phyloP scores from a whole-genome alignment of 2,329 filamentous ascomycete species.

The Zymoseptoria ardabiliae region DNA sequence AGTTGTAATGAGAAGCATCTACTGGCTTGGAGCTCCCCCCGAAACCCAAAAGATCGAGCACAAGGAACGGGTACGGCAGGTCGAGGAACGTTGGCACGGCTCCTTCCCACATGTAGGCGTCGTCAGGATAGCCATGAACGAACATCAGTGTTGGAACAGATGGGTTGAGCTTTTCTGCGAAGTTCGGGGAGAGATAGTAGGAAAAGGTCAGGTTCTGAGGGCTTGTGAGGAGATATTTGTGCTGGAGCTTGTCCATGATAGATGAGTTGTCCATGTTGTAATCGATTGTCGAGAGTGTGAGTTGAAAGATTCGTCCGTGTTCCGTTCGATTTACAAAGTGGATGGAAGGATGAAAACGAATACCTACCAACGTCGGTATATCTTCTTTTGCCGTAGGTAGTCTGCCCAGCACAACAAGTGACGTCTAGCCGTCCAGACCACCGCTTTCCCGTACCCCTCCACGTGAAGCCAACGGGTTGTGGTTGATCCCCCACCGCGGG shows the following conservation, averaged over 20 bases:
- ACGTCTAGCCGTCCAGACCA: not conserved
- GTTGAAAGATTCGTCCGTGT: not conserved
- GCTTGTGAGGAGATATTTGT: slow-evolving; percentile 20
- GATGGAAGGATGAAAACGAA: not conserved
- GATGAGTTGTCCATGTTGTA: not conserved
- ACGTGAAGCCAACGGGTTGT: not conserved
- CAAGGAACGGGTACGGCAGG: slow-evolving; percentile 27
- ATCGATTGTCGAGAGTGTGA: not conserved
- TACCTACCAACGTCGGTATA: not conserved
- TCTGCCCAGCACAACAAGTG: not conserved
- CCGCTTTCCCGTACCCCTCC: not conserved
- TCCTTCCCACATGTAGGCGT: slow-evolving; percentile 41
- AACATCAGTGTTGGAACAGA: slow-evolving; percentile 33
- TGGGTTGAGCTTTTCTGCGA: slow-evolving; percentile 15
- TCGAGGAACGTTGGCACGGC: slow-evolving; percentile 21
- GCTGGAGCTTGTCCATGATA: slow-evolving; percentile 20
- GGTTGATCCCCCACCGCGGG: not conserved
- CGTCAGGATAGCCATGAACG: slow-evolving; percentile 47
- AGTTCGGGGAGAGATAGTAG: slow-evolving; percentile 25
- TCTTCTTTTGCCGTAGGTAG: not conserved
- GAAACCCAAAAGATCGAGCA: slow-evolving; percentile 35
- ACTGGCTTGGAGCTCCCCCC: slow-evolving; percentile 37
- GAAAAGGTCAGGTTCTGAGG: slow-evolving; percentile 24
- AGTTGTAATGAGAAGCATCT: slow-evolving; percentile 33
- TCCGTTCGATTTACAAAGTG: not conserved